A percentile compares a stretch with the other conserved stretches of the same genome.
Conservation (phyloP, 164 flowering plant genomes). For the Kingdonia uniflora region DNA sequence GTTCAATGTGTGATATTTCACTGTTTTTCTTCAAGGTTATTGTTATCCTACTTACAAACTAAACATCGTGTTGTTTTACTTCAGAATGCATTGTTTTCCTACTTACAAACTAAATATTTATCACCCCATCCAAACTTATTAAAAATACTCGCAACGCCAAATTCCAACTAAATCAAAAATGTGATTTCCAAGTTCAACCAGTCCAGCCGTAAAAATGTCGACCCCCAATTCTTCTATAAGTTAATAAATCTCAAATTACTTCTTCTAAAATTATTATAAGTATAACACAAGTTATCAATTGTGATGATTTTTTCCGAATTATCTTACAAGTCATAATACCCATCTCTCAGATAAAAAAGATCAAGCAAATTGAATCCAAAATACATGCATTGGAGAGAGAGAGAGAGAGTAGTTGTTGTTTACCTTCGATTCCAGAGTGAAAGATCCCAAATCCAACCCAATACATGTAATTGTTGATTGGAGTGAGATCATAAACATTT, state of each 20-base stretch:
- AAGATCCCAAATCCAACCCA: constrained; percentile 69
- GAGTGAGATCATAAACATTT: constrained; percentile 78
- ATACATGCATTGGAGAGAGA: background rate
- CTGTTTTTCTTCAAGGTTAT: no score
- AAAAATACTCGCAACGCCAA: no score
- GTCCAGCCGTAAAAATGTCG: no score
- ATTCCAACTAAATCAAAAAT: no score
- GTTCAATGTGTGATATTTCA: no score
- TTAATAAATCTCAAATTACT: background rate
- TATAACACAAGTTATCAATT: background rate
- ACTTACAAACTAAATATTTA: no score
- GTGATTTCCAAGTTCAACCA: no score
- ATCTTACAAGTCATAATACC: background rate
- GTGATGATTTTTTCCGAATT: no score
- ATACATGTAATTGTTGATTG: constrained; percentile 43
- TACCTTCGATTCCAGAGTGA: constrained; percentile 79
- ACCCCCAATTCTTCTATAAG: background rate
- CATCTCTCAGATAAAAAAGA: background rate
- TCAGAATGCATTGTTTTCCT: no score
- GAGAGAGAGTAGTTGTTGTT: background rate
- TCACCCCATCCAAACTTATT: no score
- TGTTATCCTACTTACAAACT: no score
- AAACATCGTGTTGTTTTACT: no score
- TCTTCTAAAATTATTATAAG: background rate
- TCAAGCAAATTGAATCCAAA: background rate